phyloP scores from a whole-genome alignment of 2,329 filamentous ascomycete species.

The Ceratocystiopsis sp. region DNA sequence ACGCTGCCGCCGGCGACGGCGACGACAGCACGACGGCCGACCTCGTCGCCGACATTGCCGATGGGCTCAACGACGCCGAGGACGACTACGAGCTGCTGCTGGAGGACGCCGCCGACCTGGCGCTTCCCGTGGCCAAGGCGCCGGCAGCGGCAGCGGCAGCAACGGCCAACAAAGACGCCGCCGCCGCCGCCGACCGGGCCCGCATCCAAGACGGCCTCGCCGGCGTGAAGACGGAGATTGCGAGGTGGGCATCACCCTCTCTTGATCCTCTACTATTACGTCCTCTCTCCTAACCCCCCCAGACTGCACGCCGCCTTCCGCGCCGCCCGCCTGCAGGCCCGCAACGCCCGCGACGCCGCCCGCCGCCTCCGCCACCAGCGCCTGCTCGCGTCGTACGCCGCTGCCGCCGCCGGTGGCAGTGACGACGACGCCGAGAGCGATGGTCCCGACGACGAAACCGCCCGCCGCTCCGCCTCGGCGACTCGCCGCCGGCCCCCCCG shows the following conservation, averaged over 20 bases:
- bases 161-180: no score
- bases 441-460: background rate
- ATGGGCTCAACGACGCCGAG: constrained; percentile 58
- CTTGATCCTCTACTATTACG: no score
- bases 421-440: constrained; percentile 13
- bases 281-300: no score
- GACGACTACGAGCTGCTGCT: constrained; percentile 68
- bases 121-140: constrained; percentile 17
- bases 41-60: constrained; percentile 64
- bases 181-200: no score
- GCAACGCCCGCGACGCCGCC: constrained; percentile 54
- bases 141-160: background rate
- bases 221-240: no score
- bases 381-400: constrained; percentile 46
- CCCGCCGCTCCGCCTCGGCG: background rate
- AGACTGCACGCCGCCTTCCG: constrained; percentile 48
- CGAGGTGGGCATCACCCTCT: no score
- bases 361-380: constrained; percentile 62
- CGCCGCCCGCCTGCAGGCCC: constrained; percentile 65
- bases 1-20: constrained; percentile 19
- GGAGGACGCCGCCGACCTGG: constrained; percentile 62
- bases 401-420: constrained; percentile 15
- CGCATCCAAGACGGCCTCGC: no score
- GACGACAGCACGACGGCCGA: constrained; percentile 46
- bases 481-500: constrained; percentile 11